Conservation (phyloP, 2,329 filamentous ascomycete genomes). For the Monilinia aucupariae region DNA sequence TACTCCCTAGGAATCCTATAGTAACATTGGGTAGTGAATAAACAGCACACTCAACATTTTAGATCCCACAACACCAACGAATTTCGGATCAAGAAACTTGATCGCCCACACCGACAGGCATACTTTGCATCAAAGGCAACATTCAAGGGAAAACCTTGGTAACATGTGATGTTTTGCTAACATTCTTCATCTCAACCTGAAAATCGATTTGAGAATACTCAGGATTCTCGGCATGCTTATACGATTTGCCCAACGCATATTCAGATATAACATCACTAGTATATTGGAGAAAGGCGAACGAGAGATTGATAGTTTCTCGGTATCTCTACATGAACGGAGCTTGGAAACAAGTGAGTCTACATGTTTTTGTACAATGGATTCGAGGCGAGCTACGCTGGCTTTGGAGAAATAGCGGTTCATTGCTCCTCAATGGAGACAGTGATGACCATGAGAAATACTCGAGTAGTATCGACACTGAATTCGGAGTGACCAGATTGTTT, state of each 20-base stretch:
- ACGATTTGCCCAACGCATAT: constrained; percentile 28
- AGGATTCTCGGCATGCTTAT: constrained; percentile 17
- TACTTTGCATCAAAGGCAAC: constrained; percentile 1
- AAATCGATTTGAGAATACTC: constrained; percentile 13
- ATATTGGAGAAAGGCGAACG: constrained; percentile 16
- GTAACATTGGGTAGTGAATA: not conserved
- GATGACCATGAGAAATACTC: constrained; percentile 23
- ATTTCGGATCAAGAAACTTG: not conserved
- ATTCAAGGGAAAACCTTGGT: constrained; percentile 5
- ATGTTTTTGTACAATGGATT: constrained; percentile 23
- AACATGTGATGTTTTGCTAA: constrained; percentile 14
- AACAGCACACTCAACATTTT: constrained; percentile 14
- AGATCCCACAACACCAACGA: not conserved
- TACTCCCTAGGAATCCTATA: constrained; percentile 32
- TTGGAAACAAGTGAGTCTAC: constrained; percentile 17
- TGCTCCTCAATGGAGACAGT: constrained; percentile 22
- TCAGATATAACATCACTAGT: constrained; percentile 28
- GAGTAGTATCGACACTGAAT: constrained; percentile 19
- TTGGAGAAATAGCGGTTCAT: constrained; percentile 27
- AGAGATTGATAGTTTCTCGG: constrained; percentile 8
- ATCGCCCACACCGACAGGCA: not conserved
- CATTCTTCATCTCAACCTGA: not conserved
- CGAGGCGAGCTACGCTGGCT: constrained; percentile 19
- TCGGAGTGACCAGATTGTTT: constrained; percentile 13
- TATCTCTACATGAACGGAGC: constrained; percentile 14